Percentiles rank a stretch among this genome's conserved stretches.
These are phyloP conservation scores for Parachaetomium inaequale DNA, from an alignment of 495 filamentous ascomycete genomes.

Conservation along the genomic window DNA sequence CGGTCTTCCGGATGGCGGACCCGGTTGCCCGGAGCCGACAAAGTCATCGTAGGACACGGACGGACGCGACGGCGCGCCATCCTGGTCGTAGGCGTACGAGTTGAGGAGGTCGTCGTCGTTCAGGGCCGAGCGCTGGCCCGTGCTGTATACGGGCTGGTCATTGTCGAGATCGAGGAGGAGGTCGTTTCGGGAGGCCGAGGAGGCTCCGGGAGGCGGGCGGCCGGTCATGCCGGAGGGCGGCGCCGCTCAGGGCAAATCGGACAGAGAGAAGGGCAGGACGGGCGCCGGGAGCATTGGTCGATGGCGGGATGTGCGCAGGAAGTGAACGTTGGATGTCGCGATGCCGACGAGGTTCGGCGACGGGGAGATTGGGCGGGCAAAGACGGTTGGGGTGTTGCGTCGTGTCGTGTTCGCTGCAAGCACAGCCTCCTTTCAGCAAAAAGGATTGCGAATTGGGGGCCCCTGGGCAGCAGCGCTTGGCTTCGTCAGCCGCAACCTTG, in stretches of 20 bases:
- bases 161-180: conserved; percentile 72
- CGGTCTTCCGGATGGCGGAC: conserved; percentile 44
- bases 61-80: conserved; percentile 62
- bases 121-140: conserved; percentile 64
- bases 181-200: conserved; percentile 60
- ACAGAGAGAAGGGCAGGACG: neutral
- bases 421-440: conserved; percentile 25
- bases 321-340: neutral
- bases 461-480: conserved; percentile 11
- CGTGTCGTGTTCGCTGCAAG: conserved; percentile 20
- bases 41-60: conserved; percentile 95
- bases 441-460: conserved; percentile 14
- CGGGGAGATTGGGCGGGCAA: neutral
- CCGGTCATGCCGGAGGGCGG: conserved; percentile 58
- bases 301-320: neutral
- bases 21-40: conserved; percentile 58
- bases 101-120: conserved; percentile 74
- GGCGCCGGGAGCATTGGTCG: conserved; percentile 5
- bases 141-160: conserved; percentile 64
- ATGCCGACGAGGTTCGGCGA: neutral
- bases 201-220: conserved; percentile 59
- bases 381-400: conserved; percentile 4
- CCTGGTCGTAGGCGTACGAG: conserved; percentile 64
- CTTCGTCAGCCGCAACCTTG: conserved; percentile 14
- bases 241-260: conserved; percentile 10